Evolutionary conservation across 139 green algal species (phyloP).

Genomic region (Chlorella sp.): DNA sequence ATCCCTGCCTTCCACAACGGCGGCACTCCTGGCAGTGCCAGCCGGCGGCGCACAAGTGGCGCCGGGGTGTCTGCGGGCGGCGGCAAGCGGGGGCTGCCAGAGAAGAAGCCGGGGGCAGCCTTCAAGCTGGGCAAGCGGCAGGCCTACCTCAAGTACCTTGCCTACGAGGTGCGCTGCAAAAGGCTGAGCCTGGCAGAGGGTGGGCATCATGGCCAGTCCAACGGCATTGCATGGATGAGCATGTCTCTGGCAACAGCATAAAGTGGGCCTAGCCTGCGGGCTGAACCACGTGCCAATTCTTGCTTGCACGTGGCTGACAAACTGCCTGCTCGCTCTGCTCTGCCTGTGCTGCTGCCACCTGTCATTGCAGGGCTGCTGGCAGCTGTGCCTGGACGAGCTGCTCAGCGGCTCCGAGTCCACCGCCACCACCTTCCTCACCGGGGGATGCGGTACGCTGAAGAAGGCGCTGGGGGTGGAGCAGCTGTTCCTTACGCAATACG

Average conservation of each 20-base stretch:
- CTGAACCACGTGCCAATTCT: not conserved
- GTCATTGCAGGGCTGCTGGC: conserved; percentile 48
- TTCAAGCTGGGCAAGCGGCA: conserved; percentile 57
- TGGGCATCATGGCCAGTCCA: not conserved
- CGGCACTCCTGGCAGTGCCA: conserved; percentile 8
- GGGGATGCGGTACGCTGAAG: conserved; percentile 49
- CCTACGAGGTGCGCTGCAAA: conserved; percentile 53
- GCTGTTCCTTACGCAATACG: conserved; percentile 53
- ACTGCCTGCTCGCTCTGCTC: not conserved
- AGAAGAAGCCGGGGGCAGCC: conserved; percentile 45
- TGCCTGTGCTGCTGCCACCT: not conserved
- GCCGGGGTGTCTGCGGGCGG: not conserved
- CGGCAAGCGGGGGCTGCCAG: conserved; percentile 7
- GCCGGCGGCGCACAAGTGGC: not conserved
- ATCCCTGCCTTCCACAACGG: conserved; percentile 32
- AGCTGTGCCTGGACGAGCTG: conserved; percentile 57
- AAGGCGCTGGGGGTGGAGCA: conserved; percentile 45
- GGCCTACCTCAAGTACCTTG: conserved; percentile 62
- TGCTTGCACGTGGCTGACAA: not conserved
- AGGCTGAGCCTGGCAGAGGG: not conserved
- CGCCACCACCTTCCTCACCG: conserved; percentile 47
- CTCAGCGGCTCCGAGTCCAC: conserved; percentile 7
- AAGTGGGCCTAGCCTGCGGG: not conserved
- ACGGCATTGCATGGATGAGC: not conserved
- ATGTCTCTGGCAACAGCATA: not conserved